phyloP scores from a whole-genome alignment of 345 rosid genomes.

The Brassica incana region DNA sequence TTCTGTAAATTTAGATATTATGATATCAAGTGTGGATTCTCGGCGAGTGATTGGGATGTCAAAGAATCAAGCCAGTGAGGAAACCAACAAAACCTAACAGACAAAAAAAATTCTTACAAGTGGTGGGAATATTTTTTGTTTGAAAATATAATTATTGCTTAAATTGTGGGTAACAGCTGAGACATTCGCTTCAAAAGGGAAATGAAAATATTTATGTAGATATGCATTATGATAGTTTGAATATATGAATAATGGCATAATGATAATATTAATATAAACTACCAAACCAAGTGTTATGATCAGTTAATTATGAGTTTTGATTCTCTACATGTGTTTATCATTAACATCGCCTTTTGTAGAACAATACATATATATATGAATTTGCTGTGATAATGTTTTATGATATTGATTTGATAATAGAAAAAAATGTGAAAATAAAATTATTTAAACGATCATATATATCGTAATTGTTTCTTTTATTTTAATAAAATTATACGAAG shows the following conservation, averaged over 20 bases:
- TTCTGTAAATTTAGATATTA: constrained; percentile 21
- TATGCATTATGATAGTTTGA: background rate
- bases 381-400: background rate
- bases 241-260: background rate
- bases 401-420: background rate
- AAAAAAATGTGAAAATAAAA: background rate
- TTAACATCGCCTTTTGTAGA: background rate
- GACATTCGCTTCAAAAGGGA: constrained; percentile 17
- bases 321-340: background rate
- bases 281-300: background rate
- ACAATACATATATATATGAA: background rate
- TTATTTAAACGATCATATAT: background rate
- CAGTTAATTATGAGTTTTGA: background rate
- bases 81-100: constrained; percentile 44
- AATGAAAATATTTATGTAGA: background rate
- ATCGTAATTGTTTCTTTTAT: background rate
- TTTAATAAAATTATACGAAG: background rate
- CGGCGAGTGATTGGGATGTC: constrained; percentile 29
- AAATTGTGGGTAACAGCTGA: constrained; percentile 37
- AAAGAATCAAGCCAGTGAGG: constrained; percentile 42
- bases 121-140: constrained; percentile 22
- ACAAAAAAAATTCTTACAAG: constrained; percentile 36
- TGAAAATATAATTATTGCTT: constrained; percentile 14
- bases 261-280: background rate
- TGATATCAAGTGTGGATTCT: constrained; percentile 31